Percentiles rank a stretch among this genome's conserved stretches.
phyloP scores from a whole-genome alignment of 2,329 filamentous ascomycete genomes.

The Aspergillus neoniger region DNA sequence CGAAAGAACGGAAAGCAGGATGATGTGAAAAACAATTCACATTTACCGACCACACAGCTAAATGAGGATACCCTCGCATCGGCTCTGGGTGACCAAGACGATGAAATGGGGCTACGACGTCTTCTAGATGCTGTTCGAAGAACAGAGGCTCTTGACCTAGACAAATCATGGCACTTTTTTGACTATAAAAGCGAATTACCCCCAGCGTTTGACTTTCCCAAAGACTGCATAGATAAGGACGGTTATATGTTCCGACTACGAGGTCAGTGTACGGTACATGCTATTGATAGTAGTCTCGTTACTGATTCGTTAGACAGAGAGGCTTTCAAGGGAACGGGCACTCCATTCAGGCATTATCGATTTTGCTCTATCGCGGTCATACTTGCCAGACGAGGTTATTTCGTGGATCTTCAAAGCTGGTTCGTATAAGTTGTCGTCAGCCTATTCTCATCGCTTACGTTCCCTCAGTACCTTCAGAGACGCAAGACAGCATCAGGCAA shows the following conservation, averaged over 20 bases:
- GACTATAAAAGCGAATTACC: conserved; percentile 29
- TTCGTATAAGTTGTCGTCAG: conserved; percentile 17
- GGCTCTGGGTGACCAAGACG: conserved; percentile 47
- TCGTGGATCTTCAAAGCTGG: conserved; percentile 59
- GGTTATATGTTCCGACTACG: conserved; percentile 36
- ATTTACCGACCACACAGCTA: conserved; percentile 20
- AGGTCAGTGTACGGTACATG: conserved; percentile 28
- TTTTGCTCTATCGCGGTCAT: conserved; percentile 50
- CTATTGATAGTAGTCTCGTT: not conserved
- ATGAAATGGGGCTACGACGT: conserved; percentile 47
- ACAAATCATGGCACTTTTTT: conserved; percentile 63
- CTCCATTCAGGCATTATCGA: conserved; percentile 65
- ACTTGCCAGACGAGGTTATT: conserved; percentile 65
- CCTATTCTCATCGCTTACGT: conserved; percentile 4
- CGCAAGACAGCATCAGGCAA: conserved; percentile 56
- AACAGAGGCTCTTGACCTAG: conserved; percentile 59
- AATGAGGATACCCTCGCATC: conserved; percentile 47
- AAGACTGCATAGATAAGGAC: conserved; percentile 29
- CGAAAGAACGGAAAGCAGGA: conserved; percentile 4
- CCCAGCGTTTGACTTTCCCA: conserved; percentile 37
- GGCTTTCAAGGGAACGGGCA: conserved; percentile 57
- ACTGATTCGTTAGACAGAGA: conserved; percentile 38
- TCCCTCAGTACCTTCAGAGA: conserved; percentile 53
- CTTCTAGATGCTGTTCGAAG: conserved; percentile 60
- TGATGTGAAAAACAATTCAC: not conserved